Percentiles rank a stretch among this genome's conserved stretches.
Conservation (phyloP, 768 basidiomycete species). For the Inosperma sp. region DNA sequence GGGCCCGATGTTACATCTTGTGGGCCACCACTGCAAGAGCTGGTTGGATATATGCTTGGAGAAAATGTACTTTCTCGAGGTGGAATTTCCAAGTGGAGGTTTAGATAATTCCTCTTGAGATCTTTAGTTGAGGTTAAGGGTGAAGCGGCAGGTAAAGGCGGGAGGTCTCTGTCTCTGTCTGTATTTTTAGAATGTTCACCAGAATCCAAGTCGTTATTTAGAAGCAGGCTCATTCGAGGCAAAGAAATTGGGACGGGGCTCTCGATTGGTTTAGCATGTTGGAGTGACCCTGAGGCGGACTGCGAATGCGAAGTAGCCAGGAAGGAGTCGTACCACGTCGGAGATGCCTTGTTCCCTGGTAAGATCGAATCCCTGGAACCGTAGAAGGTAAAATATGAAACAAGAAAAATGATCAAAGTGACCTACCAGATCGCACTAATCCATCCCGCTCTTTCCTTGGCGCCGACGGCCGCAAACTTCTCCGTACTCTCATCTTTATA, state of each 20-base stretch:
- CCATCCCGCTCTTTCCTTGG: slow-evolving; percentile 68
- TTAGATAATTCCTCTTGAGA: not conserved
- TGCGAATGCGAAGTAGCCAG: not conserved
- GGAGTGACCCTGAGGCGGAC: not conserved
- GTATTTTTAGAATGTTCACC: no score
- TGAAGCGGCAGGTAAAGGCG: slow-evolving; percentile 27
- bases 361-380: slow-evolving; percentile 55
- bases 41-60: slow-evolving; percentile 25
- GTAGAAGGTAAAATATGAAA: not conserved
- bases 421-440: slow-evolving; percentile 69
- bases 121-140: not conserved
- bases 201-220: no score
- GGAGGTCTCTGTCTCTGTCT: no score
- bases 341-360: slow-evolving; percentile 18
- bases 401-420: not conserved
- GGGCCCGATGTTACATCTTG: no score
- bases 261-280: slow-evolving; percentile 14
- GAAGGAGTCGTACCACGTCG: not conserved
- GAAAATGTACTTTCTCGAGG: slow-evolving; percentile 15
- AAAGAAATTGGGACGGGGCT: slow-evolving; percentile 21
- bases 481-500: slow-evolving; percentile 51
- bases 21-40: slow-evolving; percentile 15
- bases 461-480: slow-evolving; percentile 58
- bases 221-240: slow-evolving; percentile 17
- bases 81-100: slow-evolving; percentile 3